Evolutionary conservation across 1,284 basidiomycete species (phyloP).

Genomic region (Gomphus sp.): DNA sequence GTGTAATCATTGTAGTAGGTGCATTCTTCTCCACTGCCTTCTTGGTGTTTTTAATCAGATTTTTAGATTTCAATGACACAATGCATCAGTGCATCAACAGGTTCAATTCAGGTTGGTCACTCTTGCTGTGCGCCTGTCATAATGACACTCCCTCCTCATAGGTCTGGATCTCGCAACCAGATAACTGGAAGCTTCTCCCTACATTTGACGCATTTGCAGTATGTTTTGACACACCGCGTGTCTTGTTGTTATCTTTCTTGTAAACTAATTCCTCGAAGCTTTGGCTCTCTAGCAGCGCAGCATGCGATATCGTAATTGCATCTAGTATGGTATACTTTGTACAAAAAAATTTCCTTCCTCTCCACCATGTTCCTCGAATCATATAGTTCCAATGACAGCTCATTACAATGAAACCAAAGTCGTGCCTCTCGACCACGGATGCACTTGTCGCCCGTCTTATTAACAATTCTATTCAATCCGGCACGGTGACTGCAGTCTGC

Average conservation of each 20-base stretch:
- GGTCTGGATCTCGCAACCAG: background rate
- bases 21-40: background rate
- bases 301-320: conserved; percentile 4
- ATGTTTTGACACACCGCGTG: background rate
- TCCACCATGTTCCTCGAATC: background rate
- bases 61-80: background rate
- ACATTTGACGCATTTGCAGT: background rate
- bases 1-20: background rate
- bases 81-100: background rate
- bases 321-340: conserved; percentile 5
- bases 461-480: background rate
- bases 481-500: conserved; percentile 3
- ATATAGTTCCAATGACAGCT: background rate
- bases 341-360: background rate
- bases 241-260: background rate
- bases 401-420: background rate
- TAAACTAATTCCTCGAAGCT: background rate
- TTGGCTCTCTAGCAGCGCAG: background rate
- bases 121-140: background rate
- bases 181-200: background rate
- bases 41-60: background rate
- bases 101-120: background rate
- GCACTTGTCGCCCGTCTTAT: conserved; percentile 1
- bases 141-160: background rate
- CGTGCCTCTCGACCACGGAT: background rate